Evolutionary conservation across 495 filamentous ascomycete species (phyloP).

Genomic region (Bombardia bombarda): DNA sequence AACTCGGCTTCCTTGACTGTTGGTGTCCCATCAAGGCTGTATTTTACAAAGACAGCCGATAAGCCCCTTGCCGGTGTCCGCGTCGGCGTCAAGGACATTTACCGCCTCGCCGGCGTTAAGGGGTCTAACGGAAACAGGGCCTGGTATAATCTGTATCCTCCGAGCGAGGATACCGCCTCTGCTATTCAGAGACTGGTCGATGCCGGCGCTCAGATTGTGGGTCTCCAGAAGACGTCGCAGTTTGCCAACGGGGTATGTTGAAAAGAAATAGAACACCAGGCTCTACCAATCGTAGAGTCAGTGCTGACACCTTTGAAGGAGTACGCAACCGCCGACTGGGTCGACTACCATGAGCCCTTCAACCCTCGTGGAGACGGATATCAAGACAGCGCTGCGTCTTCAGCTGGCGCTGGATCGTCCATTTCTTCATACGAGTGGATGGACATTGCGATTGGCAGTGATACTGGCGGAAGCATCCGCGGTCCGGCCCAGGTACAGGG

Average conservation of each 20-base stretch:
- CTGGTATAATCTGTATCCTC: constrained; percentile 45
- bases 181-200: constrained; percentile 50
- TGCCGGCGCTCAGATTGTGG: constrained; percentile 51
- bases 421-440: constrained; percentile 48
- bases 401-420: constrained; percentile 39
- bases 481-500: constrained; percentile 27
- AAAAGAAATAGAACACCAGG: too few species aligned
- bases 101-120: constrained; percentile 46
- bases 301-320: too few species aligned
- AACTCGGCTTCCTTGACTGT: constrained; percentile 17
- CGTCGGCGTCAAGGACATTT: constrained; percentile 56
- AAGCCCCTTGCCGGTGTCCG: constrained; percentile 45
- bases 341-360: constrained; percentile 44
- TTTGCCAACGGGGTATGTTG: constrained; percentile 55
- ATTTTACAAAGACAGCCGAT: constrained; percentile 33
- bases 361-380: constrained; percentile 54
- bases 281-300: too few species aligned
- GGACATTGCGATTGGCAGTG: constrained; percentile 42
- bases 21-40: constrained; percentile 48
- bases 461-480: constrained; percentile 35
- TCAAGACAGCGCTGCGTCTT: constrained; percentile 38
- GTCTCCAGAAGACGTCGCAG: constrained; percentile 51
- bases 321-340: constrained; percentile 45
- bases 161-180: constrained; percentile 35
- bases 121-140: constrained; percentile 48